These are phyloP conservation scores for Colletotrichum karsti DNA, from an alignment of 2,329 filamentous ascomycete genomes.

Conservation along the genomic window DNA sequence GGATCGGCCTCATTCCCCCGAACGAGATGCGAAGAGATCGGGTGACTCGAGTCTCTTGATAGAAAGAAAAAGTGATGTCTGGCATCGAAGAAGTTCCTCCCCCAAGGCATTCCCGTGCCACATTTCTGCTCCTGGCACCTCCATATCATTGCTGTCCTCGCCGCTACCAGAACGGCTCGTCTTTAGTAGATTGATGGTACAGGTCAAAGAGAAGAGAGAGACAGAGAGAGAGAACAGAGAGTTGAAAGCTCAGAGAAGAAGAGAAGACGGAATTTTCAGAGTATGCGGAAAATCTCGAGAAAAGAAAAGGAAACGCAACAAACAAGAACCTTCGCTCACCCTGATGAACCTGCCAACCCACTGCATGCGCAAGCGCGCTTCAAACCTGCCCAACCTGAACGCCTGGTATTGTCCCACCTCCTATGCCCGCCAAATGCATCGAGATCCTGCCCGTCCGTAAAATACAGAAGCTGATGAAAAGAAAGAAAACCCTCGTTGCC, in stretches of 20 bases:
- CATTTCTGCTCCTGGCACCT: neutral
- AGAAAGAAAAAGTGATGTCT: neutral
- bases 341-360: neutral
- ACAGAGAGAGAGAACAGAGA: slow-evolving; percentile 18
- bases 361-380: neutral
- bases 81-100: neutral
- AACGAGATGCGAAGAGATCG: slow-evolving; percentile 6
- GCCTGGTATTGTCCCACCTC: slow-evolving; percentile 21
- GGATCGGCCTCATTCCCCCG: neutral
- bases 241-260: slow-evolving; percentile 20
- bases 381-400: slow-evolving; percentile 23
- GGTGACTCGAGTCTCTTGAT: neutral
- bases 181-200: slow-evolving; percentile 17
- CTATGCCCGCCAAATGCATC: slow-evolving; percentile 18
- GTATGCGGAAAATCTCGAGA: neutral
- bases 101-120: neutral
- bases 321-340: slow-evolving; percentile 17
- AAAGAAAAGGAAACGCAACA: slow-evolving; percentile 12
- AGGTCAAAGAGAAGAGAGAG: slow-evolving; percentile 20
- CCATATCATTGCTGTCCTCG: slow-evolving; percentile 6
- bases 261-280: neutral
- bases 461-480: slow-evolving; percentile 14
- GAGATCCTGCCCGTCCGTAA: slow-evolving; percentile 2
- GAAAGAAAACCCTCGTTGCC: neutral
- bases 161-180: slow-evolving; percentile 14